These are phyloP conservation scores for Halophytophthora batemanensis DNA, from an alignment of 352 stramenopile genomes.

Conservation along the genomic window DNA sequence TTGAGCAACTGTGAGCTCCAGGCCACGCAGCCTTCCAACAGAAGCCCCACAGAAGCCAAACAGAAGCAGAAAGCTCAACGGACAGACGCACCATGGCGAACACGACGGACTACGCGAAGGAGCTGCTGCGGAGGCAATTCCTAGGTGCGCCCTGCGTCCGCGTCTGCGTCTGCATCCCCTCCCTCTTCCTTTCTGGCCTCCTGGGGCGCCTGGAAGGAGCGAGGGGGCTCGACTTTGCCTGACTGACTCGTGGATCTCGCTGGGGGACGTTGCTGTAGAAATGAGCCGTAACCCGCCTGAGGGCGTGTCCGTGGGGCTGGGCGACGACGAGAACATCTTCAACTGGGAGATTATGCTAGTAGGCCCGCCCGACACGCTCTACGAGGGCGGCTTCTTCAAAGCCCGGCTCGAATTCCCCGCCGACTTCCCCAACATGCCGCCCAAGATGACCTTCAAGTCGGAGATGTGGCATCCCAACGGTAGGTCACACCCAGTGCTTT, in stretches of 20 bases:
- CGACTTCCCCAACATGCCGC: slow-evolving; percentile 99
- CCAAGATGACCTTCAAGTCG: slow-evolving; percentile 98
- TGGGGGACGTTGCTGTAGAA: slow-evolving; percentile 63
- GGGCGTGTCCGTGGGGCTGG: slow-evolving; percentile 96
- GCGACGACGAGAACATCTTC: slow-evolving; percentile 98
- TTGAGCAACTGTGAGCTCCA: too few relatives aligned
- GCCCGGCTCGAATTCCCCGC: slow-evolving; percentile 95
- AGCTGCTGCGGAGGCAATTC: slow-evolving; percentile 81
- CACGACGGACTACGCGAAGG: slow-evolving; percentile 69
- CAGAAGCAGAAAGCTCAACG: slow-evolving; percentile 9
- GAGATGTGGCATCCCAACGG: slow-evolving; percentile 99
- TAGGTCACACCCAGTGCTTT: slow-evolving; percentile 21
- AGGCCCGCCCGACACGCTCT: slow-evolving; percentile 91
- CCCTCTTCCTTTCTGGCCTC: neutral
- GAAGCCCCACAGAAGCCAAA: slow-evolving; percentile 25
- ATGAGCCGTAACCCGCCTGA: slow-evolving; percentile 98
- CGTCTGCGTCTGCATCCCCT: neutral
- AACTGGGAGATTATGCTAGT: slow-evolving; percentile 99
- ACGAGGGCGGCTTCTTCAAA: slow-evolving; percentile 99
- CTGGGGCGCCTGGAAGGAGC: neutral
- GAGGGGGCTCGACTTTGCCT: neutral
- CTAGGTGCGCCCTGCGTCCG: slow-evolving; percentile 40
- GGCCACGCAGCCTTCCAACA: too few relatives aligned
- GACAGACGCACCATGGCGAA: slow-evolving; percentile 30
- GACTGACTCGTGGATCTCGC: slow-evolving; percentile 12